A percentile compares a stretch with the other conserved stretches of the same genome.
Conservation (phyloP, 495 filamentous ascomycete species). For the Penicillium macrosclerotiorum region DNA sequence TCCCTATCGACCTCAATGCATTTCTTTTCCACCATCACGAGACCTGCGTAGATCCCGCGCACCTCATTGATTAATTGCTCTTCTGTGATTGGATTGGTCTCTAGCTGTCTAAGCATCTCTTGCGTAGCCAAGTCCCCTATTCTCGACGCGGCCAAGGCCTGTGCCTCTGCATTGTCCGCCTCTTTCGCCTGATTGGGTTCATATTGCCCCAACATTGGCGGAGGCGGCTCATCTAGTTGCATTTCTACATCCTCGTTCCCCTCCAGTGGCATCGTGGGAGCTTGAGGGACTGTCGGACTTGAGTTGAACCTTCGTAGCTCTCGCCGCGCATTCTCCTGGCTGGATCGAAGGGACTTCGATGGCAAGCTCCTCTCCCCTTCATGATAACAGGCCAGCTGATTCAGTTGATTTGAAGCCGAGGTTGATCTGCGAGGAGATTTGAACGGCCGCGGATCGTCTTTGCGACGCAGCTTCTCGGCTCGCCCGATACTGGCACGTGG, state of each 20-base stretch:
- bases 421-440: slow-evolving; percentile 10
- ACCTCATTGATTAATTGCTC: slow-evolving; percentile 67
- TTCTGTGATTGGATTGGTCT: slow-evolving; percentile 68
- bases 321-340: not conserved
- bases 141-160: slow-evolving; percentile 6
- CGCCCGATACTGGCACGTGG: slow-evolving; percentile 13
- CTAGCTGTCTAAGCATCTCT: slow-evolving; percentile 51
- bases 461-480: slow-evolving; percentile 11
- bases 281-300: slow-evolving; percentile 1
- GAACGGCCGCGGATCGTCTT: slow-evolving; percentile 6
- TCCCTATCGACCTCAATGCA: slow-evolving; percentile 71
- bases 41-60: slow-evolving; percentile 71
- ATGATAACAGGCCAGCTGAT: not conserved
- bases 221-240: not conserved
- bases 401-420: not conserved
- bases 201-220: no score
- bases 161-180: slow-evolving; percentile 9
- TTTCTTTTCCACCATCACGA: slow-evolving; percentile 78
- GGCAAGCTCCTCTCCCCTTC: no score
- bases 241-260: not conserved
- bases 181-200: not conserved
- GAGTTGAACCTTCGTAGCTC: slow-evolving; percentile 7
- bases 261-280: no score
- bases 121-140: slow-evolving; percentile 41
- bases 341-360: no score